Evolutionary conservation across 2,329 filamentous ascomycete genomes (phyloP), one percentile per base, ranked within the genome.

Genomic region (Neurospora sp.): DNA sequence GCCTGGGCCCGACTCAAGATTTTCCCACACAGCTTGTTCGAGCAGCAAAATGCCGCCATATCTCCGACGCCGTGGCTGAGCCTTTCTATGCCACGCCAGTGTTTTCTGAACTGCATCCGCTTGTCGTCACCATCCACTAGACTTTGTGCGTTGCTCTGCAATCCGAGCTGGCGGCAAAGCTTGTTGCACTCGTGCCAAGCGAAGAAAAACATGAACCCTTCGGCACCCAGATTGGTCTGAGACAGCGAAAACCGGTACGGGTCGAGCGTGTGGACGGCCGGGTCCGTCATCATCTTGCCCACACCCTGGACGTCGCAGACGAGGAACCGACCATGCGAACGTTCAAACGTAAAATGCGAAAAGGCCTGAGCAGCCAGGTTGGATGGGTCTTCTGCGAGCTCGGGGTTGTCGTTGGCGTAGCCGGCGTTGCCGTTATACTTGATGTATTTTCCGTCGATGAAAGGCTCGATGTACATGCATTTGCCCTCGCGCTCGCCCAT

Each of bases 341-440:
- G 77, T 74, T 82, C 81, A 62, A 80, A 82, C 1, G 80, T 81
- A 52, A 81, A 82, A 69, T 82, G 81, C 0, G 79, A 81, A 69
- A 82, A 82, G 0, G 80, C 81, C 58, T 82, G 80, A 0, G 80
- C 80, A 1, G 76, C 75, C 19, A 75, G 69, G 68, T 77, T 79
- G 71, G 76, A 75, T 6, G 70, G 71, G 38, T 75, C 72, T 1
- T 72, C 40, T 3, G 67, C 10, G 2, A 52, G 43, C 2, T 15
- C 13, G 39, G 52, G 23, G 7, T 77, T 74, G 1, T 78, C 72
- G n/a, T 77, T 77, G 28, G 81, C 77, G 7, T 73, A 79, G 46
- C 74, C 73, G 33, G 70, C 71, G 70, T 81, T 81, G 68, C 73
- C 77, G 73, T 81, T 82, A 73, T 81, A 82, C 75, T 82, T 82